Percentiles rank a stretch among this genome's conserved stretches.
phyloP scores from a whole-genome alignment of 1,284 basidiomycete species.

The Tilletia indica region DNA sequence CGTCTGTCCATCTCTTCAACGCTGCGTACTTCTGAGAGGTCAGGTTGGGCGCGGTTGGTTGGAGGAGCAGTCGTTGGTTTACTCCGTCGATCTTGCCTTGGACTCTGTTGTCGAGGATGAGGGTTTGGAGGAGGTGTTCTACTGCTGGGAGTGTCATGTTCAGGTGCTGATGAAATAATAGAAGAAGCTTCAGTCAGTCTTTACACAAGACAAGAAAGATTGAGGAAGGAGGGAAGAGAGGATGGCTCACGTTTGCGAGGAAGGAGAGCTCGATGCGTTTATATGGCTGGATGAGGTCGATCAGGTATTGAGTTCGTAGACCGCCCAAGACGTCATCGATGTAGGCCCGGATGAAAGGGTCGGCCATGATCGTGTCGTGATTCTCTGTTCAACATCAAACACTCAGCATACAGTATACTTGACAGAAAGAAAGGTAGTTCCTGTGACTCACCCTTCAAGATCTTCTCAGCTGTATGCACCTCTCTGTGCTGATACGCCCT shows the following conservation, averaged over 20 bases:
- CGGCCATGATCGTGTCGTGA: constrained; percentile 87
- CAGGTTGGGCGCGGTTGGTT: constrained; percentile 56
- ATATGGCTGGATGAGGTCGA: constrained; percentile 96
- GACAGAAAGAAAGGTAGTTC: background rate
- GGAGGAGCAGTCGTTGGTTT: constrained; percentile 82
- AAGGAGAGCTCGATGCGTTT: constrained; percentile 86
- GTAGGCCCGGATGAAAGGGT: constrained; percentile 85
- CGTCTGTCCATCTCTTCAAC: background rate
- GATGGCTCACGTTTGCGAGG: constrained; percentile 71
- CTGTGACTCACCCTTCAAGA: constrained; percentile 69
- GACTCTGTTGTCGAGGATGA: constrained; percentile 92
- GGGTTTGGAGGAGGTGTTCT: constrained; percentile 84
- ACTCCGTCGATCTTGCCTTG: constrained; percentile 95
- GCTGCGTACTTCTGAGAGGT: background rate
- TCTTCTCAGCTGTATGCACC: constrained; percentile 92
- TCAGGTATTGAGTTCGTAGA: constrained; percentile 89
- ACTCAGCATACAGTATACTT: background rate
- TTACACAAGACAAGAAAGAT: too few species aligned
- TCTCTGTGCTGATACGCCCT: constrained; percentile 93
- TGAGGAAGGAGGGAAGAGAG: background rate
- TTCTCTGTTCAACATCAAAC: constrained; percentile 64
- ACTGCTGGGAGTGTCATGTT: constrained; percentile 84
- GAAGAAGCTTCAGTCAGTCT: constrained; percentile 4
- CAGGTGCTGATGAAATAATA: constrained; percentile 69
- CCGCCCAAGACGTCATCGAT: constrained; percentile 92